Base-by-base conservation (phyloP, 2,329 filamentous ascomycete genomes). In the Colletotrichum tropicale region DNA sequence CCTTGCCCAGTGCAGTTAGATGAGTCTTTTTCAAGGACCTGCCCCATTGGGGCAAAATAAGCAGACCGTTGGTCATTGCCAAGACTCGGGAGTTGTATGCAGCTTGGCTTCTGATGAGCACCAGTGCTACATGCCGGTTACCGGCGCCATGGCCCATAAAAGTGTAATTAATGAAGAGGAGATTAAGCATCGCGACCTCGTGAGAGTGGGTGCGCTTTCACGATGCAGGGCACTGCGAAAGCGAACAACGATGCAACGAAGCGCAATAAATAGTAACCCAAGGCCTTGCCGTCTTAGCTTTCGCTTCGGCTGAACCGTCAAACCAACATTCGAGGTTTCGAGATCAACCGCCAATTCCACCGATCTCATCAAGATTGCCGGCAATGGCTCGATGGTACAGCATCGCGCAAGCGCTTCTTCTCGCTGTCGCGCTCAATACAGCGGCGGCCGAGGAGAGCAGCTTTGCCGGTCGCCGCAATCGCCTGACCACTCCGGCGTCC, bases 1-100 rank as follows among this genome's bases (percentile, higher is more conserved):
- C 52, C 32, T 58, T 13, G 18, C 5, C 43, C 3, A 6, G 43
- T 48, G 43, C 21, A 48, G 43, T 48, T 48, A 48, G 43, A 28
- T 58, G 69, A 71, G 61, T 48, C 60, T 58, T 66, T 66, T 66
- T 36, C 43, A 24, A 66, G 61, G 61, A 71, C 69, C 69, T 71
- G 61, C 69, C 72, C n/a, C 62, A 61, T 75, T 58, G 26, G 52
- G 64, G n/a, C 36, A 67, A 60, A 24, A 36, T 24, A 36, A n/a
- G 55, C 58, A 66, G 68, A 43, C 56, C 48, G 18, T 15, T 28
- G 48, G 26, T 21, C 10, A 36, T 64, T 66, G 67, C 48, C 67
- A 60, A 70, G 61, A n/a, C 38, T 28, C n/a, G 18, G 30, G 43
- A 70, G 71, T 58, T 21, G 52, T 60, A 70, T 52, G 55, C 34